These are phyloP conservation scores for Apiotrichum gracile DNA, from an alignment of 1,284 basidiomycete species.

Conservation along the genomic window DNA sequence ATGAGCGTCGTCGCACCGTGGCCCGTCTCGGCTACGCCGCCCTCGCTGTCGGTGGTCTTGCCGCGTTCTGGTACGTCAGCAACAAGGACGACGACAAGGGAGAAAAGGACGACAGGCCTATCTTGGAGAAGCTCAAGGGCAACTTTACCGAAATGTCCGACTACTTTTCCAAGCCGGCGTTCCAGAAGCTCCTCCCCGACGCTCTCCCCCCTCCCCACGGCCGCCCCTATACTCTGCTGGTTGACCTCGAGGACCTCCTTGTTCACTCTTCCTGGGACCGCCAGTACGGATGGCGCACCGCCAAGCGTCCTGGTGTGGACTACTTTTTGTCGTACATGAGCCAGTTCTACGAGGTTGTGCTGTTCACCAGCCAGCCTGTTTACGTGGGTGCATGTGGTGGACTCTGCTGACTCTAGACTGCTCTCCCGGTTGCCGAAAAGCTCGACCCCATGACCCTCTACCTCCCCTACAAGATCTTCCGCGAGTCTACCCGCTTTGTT, in stretches of 20 bases:
- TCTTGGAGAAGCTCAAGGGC: slow-evolving; percentile 29
- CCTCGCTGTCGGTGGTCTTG: slow-evolving; percentile 53
- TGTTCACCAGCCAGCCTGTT: slow-evolving; percentile 86
- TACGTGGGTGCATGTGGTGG: slow-evolving; percentile 59
- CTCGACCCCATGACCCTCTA: slow-evolving; percentile 89
- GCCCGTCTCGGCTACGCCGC: slow-evolving; percentile 52
- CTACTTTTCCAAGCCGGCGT: slow-evolving; percentile 83
- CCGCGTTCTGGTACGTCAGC: slow-evolving; percentile 56
- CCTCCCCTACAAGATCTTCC: slow-evolving; percentile 82
- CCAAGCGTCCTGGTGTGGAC: slow-evolving; percentile 92
- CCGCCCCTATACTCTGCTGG: slow-evolving; percentile 84
- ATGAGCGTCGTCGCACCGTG: slow-evolving; percentile 58
- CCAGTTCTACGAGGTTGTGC: slow-evolving; percentile 95
- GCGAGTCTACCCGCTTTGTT: slow-evolving; percentile 75
- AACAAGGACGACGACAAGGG: slow-evolving; percentile 48
- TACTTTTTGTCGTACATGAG: slow-evolving; percentile 96
- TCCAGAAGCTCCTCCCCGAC: slow-evolving; percentile 84
- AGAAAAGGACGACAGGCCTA: slow-evolving; percentile 39
- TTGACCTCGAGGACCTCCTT: slow-evolving; percentile 89
- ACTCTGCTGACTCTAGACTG: slow-evolving; percentile 57
- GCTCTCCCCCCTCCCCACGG: slow-evolving; percentile 76
- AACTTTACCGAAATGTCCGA: slow-evolving; percentile 32
- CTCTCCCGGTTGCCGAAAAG: slow-evolving; percentile 83
- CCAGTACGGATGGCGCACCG: slow-evolving; percentile 80
- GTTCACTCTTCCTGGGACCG: slow-evolving; percentile 91